Conservation (phyloP, 495 filamentous ascomycete genomes). For the Penicillium manginii region DNA sequence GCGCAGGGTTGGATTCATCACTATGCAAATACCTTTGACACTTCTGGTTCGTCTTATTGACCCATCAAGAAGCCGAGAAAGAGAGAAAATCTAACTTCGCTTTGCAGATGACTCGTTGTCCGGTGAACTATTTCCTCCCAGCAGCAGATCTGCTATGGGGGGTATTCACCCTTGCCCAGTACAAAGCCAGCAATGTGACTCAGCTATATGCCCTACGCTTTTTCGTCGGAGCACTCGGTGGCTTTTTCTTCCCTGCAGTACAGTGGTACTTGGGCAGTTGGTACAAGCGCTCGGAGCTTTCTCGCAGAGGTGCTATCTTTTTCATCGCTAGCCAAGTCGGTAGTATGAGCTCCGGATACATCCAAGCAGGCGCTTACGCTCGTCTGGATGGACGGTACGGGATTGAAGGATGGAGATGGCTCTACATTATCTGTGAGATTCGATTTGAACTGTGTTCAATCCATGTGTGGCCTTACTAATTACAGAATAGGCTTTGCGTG, state of each 20-base stretch:
- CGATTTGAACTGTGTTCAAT: neutral
- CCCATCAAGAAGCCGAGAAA: neutral
- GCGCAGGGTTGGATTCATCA: constrained; percentile 32
- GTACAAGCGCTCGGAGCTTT: constrained; percentile 38
- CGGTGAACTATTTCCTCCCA: constrained; percentile 34
- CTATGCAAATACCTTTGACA: constrained; percentile 32
- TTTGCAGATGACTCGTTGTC: constrained; percentile 32
- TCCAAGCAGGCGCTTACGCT: constrained; percentile 46
- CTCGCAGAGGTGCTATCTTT: constrained; percentile 47
- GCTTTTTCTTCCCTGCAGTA: constrained; percentile 69
- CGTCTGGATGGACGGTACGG: constrained; percentile 44
- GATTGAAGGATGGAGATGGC: constrained; percentile 51
- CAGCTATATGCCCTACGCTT: constrained; percentile 63
- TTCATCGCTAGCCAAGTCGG: constrained; percentile 47
- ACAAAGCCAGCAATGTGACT: constrained; percentile 34
- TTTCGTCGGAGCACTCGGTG: constrained; percentile 85
- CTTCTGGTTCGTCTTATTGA: constrained; percentile 18
- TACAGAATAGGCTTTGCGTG: constrained; percentile 33
- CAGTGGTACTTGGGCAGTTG: constrained; percentile 37
- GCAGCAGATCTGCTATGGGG: constrained; percentile 46
- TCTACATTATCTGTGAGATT: constrained; percentile 50
- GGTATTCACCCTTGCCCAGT: constrained; percentile 45
- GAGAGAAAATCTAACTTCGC: constrained; percentile 3
- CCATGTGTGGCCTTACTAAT: neutral
- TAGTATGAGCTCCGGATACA: constrained; percentile 47